Base-by-base conservation (phyloP, 371 early-diverging fungal genomes). In the Neoconidiobolus thromboides region DNA sequence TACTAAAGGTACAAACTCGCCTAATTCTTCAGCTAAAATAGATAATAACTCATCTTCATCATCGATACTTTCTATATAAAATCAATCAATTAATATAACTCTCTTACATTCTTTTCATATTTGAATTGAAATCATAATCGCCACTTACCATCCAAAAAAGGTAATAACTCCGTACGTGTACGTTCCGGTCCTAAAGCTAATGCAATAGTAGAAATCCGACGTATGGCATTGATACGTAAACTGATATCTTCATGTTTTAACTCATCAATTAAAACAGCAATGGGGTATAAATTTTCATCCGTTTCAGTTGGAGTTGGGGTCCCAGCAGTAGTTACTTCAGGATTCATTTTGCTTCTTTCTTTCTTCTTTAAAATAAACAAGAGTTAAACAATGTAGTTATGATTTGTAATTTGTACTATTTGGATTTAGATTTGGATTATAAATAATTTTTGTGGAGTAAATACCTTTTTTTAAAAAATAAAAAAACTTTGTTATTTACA, bases 11-110 rank as follows among this genome's bases (percentile, higher is more conserved):
- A 87, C 79, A 66, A 98, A 91, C 63, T 79, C 74, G 37, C 91
- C 95, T 37, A 98, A 76, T 60, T 93, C 91, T 64, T 91, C 91
- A 38, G 98, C 96, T 43, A 98, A 76, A 43, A 90, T 89, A 39
- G 90, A 66, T 60, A 98, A 71, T 41, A 97, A 84, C 70, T 95
- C 96, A 70, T 95, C 96, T 67, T 95, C 96, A 67, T 96, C 96
- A 70, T 96, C 96, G 66, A 94, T 88, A 12, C 96, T 94, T 71
- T 97, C 97, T 92, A 68, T 15, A 67, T 7, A n/a, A 56, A 60
- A 63, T 26, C 48, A 15, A 38, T 37, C 38, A 58, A 48, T 12
- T n/a, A 10, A 12, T 38, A 60, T 26, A 46, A 46, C 3, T 57
- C 10, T 52, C 14, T 49, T 2, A 39, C 52, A 12, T 40, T 14